phyloP scores from a whole-genome alignment of 1,284 basidiomycete species.

The Cystobasidium pallidum region DNA sequence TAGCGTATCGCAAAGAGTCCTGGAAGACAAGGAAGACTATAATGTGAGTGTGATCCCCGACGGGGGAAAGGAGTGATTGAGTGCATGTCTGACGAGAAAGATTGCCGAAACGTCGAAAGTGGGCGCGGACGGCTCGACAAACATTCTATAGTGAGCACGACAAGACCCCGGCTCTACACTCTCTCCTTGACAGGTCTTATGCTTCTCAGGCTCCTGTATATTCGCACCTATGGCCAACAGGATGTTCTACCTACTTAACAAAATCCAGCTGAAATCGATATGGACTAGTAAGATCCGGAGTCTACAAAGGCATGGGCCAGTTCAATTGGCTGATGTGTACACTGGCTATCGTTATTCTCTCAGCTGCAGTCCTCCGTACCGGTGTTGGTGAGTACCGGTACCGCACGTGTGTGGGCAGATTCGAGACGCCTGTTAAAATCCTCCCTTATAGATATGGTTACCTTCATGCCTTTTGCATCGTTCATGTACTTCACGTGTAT shows the following conservation, averaged over 20 bases:
- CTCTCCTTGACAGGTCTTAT: neutral
- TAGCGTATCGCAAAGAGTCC: slow-evolving; percentile 30
- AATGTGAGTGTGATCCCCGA: slow-evolving; percentile 42
- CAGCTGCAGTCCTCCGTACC: slow-evolving; percentile 50
- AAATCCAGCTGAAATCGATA: slow-evolving; percentile 41
- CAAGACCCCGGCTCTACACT: neutral
- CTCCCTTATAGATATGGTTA: slow-evolving; percentile 44
- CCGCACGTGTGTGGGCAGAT: neutral
- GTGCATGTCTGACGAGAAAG: neutral
- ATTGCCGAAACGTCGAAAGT: slow-evolving; percentile 41
- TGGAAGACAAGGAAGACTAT: slow-evolving; percentile 24
- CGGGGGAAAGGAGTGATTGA: neutral
- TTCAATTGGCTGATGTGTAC: neutral
- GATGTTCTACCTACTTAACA: slow-evolving; percentile 30
- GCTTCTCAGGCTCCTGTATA: slow-evolving; percentile 43
- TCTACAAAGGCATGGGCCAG: neutral
- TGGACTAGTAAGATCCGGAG: slow-evolving; percentile 45
- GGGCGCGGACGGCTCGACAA: slow-evolving; percentile 47
- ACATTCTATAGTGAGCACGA: slow-evolving; percentile 43
- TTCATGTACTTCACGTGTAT: slow-evolving; percentile 51
- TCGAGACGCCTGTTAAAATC: too few species aligned
- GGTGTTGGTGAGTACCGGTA: slow-evolving; percentile 32
- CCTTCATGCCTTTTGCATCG: slow-evolving; percentile 53
- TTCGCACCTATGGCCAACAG: slow-evolving; percentile 48
- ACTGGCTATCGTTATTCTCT: too few species aligned